Percentiles rank a stretch among this genome's conserved stretches.
Evolutionary conservation across 2,329 filamentous ascomycete species (phyloP).

Genomic region (Emmonsia crescens): DNA sequence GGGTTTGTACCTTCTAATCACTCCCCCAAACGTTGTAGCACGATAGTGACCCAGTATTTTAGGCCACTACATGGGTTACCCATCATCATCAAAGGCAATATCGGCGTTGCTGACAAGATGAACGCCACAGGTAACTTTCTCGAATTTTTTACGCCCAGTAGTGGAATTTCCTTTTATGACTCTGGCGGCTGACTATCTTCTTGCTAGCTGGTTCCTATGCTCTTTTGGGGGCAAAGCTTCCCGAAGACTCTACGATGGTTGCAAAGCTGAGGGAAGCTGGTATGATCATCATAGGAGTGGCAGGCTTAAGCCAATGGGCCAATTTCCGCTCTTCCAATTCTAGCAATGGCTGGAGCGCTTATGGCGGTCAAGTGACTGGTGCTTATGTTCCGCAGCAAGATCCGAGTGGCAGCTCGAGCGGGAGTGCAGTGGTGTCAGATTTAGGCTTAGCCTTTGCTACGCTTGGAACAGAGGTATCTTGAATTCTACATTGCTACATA

Average conservation of each 20-base stretch:
- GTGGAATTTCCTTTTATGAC: background rate
- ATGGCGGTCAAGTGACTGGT: conserved; percentile 51
- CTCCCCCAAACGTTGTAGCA: background rate
- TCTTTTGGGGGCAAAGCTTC: conserved; percentile 47
- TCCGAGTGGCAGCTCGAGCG: conserved; percentile 51
- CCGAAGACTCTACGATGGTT: conserved; percentile 48
- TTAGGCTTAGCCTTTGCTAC: conserved; percentile 49
- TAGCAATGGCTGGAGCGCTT: conserved; percentile 52
- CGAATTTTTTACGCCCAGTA: background rate
- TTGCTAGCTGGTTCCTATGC: conserved; percentile 49
- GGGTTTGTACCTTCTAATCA: conserved; percentile 26
- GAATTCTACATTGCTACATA: background rate
- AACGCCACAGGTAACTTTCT: conserved; percentile 41
- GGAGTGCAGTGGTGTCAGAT: conserved; percentile 49
- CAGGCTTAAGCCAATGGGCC: conserved; percentile 55
- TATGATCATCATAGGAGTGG: conserved; percentile 55
- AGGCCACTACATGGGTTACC: conserved; percentile 54
- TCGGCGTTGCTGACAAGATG: conserved; percentile 52
- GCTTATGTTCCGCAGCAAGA: conserved; percentile 54
- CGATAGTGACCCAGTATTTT: conserved; percentile 2
- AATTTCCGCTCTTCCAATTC: conserved; percentile 48
- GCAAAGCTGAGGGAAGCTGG: conserved; percentile 51
- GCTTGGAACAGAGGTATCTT: conserved; percentile 46
- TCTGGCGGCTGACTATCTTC: background rate
- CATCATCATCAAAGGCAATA: conserved; percentile 57